These are phyloP conservation scores for Jasminum sambac DNA, from an alignment of 257 asterid species.

Conservation along the genomic window DNA sequence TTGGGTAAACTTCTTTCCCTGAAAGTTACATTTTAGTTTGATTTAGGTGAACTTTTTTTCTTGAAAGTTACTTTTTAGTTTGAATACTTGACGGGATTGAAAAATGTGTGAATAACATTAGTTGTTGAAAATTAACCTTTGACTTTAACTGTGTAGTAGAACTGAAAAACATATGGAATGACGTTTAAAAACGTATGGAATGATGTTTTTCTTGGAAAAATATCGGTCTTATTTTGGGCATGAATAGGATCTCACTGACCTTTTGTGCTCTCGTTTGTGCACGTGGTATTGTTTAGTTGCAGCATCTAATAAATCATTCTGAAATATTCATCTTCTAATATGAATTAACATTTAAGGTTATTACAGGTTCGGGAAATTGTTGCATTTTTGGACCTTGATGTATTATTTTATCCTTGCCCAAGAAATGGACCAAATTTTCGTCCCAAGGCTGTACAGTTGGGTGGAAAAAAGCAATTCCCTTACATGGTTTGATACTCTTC, in stretches of 20 bases:
- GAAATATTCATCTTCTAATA: not conserved
- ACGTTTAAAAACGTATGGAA: not conserved
- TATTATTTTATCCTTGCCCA: conserved; percentile 91
- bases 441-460: conserved; percentile 74
- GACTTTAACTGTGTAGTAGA: too few relatives aligned
- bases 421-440: conserved; percentile 88
- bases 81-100: too few relatives aligned
- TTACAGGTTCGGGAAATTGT: conserved; percentile 91
- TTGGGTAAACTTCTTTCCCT: too few relatives aligned
- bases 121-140: too few relatives aligned
- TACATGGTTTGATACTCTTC: conserved; percentile 67
- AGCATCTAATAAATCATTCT: not conserved
- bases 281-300: not conserved
- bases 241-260: not conserved
- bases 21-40: too few relatives aligned
- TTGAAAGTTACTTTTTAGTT: too few relatives aligned
- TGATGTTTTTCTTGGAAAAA: not conserved
- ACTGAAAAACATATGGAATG: too few relatives aligned
- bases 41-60: too few relatives aligned
- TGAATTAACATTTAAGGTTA: conserved; percentile 9
- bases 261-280: not conserved
- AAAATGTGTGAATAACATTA: too few relatives aligned
- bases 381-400: conserved; percentile 80
- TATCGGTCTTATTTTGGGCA: not conserved
- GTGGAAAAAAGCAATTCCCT: conserved; percentile 83